Base-by-base conservation (phyloP, 805 yeast species). In the Starmerella vaccinii region DNA sequence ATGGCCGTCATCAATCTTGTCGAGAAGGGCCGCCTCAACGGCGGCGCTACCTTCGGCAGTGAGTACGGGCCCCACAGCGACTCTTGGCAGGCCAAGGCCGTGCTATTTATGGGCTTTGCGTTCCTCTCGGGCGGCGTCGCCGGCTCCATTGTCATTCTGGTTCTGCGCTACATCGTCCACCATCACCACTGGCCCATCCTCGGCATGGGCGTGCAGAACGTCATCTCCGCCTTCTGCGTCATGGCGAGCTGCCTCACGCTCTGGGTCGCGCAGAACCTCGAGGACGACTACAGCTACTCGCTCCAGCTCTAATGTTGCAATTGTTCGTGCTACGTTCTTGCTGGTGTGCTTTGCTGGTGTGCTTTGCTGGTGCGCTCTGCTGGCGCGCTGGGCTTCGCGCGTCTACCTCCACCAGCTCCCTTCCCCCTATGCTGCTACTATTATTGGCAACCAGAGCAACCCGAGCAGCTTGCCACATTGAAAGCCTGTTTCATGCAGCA, bases 261-360 rank as follows among this genome's bases (percentile, higher is more conserved):
- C 60, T 92, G 98, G 98, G 71, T 90, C 49, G 87, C 95, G 21
- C 97, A 90, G 65, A 92, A 88, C 65, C 81, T 88, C 52, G 97
- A 92, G 66, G 97, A 92, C 63, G 97, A 90, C 67, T 90, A 89
- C 68, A 84, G 94, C 56, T 90, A 92, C 65, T 83, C 95, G 42
- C 76, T 89, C 64, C 88, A 95, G 27, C 71, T 86, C 59, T 85
- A 70, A 23, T 19, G 5, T 6, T 12, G n/a, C 27, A 5, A 24
- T 9, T 24, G 27, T 6, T n/a, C n/a, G n/a, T n/a, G n/a, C n/a
- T n/a, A n/a, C n/a, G n/a, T n/a, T n/a, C n/a, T n/a, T n/a, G n/a
- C n/a, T n/a, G n/a, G n/a, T n/a, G n/a, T n/a, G n/a, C n/a, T n/a
- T n/a, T n/a, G n/a, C n/a, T n/a, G n/a, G n/a, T n/a, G n/a, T n/a